These are phyloP conservation scores for Nepenthes mirabilis DNA, from an alignment of 148 eudicot species.

Conservation along the genomic window DNA sequence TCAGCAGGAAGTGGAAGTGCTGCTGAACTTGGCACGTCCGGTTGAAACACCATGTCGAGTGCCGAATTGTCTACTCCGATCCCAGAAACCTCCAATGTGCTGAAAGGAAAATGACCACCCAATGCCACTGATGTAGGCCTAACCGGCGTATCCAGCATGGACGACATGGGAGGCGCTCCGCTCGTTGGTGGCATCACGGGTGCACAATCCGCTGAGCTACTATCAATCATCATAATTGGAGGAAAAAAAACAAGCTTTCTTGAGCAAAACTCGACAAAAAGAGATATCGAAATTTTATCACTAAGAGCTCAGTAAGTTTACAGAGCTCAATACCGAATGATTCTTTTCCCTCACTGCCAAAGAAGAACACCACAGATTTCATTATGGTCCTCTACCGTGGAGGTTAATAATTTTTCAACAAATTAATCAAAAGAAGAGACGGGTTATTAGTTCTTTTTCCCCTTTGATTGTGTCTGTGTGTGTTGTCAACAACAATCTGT, in stretches of 20 bases:
- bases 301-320: too few species aligned
- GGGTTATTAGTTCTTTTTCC: too few species aligned
- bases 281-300: too few species aligned
- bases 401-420: too few species aligned
- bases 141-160: conserved; percentile 75
- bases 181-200: conserved; percentile 52
- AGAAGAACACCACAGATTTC: too few species aligned
- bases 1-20: conserved; percentile 79
- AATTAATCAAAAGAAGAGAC: too few species aligned
- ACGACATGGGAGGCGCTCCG: conserved; percentile 64
- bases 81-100: conserved; percentile 72
- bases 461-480: too few species aligned
- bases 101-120: conserved; percentile 81
- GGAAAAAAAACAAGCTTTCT: not conserved
- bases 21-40: conserved; percentile 76
- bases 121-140: conserved; percentile 96
- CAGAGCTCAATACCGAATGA: too few species aligned
- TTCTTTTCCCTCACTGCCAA: too few species aligned
- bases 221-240: conserved; percentile 59
- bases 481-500: too few species aligned
- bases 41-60: conserved; percentile 71
- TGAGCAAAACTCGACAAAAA: too few species aligned
- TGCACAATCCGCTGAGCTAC: conserved; percentile 38
- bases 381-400: too few species aligned
- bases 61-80: conserved; percentile 90